Evolutionary conservation across 2,329 filamentous ascomycete genomes (phyloP).

Genomic region (Xylaria sp.): DNA sequence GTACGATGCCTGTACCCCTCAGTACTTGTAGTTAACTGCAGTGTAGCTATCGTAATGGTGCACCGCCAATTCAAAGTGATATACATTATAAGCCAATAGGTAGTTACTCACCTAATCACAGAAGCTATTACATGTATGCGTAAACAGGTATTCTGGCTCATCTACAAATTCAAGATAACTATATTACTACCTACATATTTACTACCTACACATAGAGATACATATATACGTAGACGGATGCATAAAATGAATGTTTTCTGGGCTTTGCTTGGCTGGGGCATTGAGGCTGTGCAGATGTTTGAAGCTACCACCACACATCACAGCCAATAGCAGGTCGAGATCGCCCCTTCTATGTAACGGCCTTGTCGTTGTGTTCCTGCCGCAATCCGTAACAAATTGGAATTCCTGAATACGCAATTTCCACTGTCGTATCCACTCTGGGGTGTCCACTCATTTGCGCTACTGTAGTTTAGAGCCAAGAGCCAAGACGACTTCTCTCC

Average conservation of each 20-base stretch:
- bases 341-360: slow-evolving; percentile 21
- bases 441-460: not conserved
- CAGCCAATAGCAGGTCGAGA: slow-evolving; percentile 17
- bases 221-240: not conserved
- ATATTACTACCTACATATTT: not conserved
- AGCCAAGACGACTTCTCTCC: slow-evolving; percentile 9
- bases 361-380: not conserved
- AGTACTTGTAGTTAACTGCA: not conserved
- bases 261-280: slow-evolving; percentile 25
- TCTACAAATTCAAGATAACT: not conserved
- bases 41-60: not conserved
- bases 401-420: slow-evolving; percentile 16
- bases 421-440: slow-evolving; percentile 10
- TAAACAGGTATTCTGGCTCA: too few species aligned
- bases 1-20: not conserved
- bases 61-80: not conserved
- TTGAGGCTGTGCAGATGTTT: slow-evolving; percentile 32
- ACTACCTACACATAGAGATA: not conserved
- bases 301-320: not conserved
- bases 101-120: too few species aligned
- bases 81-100: too few species aligned
- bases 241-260: not conserved
- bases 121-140: too few species aligned
- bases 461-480: not conserved
- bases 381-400: not conserved